Evolutionary conservation across 305 asterid genomes (phyloP).

Genomic region (Striga hermonthica): DNA sequence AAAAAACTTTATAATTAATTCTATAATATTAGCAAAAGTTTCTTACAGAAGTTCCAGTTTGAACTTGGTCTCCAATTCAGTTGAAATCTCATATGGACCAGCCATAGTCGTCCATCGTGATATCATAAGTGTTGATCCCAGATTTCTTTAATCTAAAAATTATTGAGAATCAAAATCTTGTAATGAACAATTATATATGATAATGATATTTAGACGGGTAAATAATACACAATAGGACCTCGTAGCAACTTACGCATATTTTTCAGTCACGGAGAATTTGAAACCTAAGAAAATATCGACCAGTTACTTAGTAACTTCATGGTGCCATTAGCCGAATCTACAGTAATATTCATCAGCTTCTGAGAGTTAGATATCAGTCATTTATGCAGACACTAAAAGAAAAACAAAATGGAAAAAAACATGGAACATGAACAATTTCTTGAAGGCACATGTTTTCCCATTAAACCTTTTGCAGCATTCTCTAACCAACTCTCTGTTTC

Average conservation of each 20-base stretch:
- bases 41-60: constrained; percentile 64
- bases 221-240: too few species aligned
- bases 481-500: constrained; percentile 94
- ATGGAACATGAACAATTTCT: neutral
- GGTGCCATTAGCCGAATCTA: constrained; percentile 64
- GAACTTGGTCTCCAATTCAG: constrained; percentile 71
- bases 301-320: constrained; percentile 67
- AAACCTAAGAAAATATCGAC: constrained; percentile 64
- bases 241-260: constrained; percentile 55
- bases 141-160: constrained; percentile 47
- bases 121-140: constrained; percentile 50
- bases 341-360: constrained; percentile 5
- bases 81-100: constrained; percentile 76
- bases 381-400: neutral
- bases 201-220: neutral
- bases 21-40: neutral
- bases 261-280: constrained; percentile 85
- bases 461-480: constrained; percentile 90
- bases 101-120: constrained; percentile 79
- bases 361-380: neutral
- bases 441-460: constrained; percentile 74
- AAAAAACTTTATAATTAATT: neutral
- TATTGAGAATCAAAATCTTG: neutral
- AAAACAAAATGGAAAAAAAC: neutral
- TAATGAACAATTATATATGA: neutral